phyloP scores from a whole-genome alignment of 2,329 filamentous ascomycete genomes.

The Ceratocystis cubensis region DNA sequence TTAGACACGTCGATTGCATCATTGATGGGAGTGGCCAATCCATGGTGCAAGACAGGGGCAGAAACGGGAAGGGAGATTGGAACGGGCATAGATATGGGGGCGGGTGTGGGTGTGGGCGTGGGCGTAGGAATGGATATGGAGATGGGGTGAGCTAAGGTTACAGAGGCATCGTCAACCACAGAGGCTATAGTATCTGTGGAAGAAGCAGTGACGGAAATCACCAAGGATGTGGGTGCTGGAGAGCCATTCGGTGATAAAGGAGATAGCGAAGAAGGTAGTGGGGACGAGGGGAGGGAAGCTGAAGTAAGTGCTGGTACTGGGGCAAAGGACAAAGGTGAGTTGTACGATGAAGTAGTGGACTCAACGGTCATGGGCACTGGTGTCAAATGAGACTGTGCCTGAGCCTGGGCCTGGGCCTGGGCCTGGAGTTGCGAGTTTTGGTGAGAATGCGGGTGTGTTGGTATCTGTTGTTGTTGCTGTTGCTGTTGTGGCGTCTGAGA shows the following conservation, averaged over 20 bases:
- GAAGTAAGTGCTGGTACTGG: conserved; percentile 21
- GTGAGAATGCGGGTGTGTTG: not conserved
- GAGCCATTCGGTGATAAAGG: not conserved
- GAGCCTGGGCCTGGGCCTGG: conserved; percentile 9
- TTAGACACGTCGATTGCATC: conserved; percentile 43
- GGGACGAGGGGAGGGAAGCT: conserved; percentile 19
- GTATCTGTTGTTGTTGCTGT: conserved; percentile 3
- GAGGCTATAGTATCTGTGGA: not conserved
- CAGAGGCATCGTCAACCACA: not conserved
- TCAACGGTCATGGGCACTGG: conserved; percentile 26
- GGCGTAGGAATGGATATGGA: not conserved
- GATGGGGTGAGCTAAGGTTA: not conserved
- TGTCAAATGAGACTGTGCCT: not conserved
- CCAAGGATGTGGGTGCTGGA: not conserved
- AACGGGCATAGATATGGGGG: not conserved
- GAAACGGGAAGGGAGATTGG: conserved; percentile 36
- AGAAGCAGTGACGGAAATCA: not conserved
- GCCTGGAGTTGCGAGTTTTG: conserved; percentile 23
- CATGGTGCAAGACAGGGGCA: conserved; percentile 35
- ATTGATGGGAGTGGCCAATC: conserved; percentile 32
- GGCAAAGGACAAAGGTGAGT: conserved; percentile 26
- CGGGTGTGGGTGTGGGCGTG: not conserved
- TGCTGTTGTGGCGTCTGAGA: conserved; percentile 21
- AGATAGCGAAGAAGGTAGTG: not conserved
- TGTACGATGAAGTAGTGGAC: conserved; percentile 40